phyloP scores from a whole-genome alignment of 1,284 basidiomycete genomes.

The Clitocybe nebularis region DNA sequence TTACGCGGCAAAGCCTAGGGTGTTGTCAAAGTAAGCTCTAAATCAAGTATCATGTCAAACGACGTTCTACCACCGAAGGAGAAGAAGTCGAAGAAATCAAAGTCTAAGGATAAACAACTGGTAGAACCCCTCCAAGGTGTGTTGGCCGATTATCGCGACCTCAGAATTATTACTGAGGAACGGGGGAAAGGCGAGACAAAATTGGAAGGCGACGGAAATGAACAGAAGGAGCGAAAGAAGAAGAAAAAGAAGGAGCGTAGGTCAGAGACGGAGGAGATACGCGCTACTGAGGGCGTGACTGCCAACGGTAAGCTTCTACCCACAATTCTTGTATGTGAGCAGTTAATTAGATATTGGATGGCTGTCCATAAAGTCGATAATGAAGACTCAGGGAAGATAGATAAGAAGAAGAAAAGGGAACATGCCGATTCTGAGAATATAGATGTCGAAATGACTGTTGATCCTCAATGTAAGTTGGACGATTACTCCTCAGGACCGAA shows the following conservation, averaged over 20 bases:
- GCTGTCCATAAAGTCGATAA: background rate
- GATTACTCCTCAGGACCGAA: background rate
- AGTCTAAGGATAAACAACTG: slow-evolving; percentile 10
- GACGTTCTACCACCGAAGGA: slow-evolving; percentile 7
- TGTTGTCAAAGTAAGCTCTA: too few relatives aligned
- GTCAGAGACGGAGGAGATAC: slow-evolving; percentile 13
- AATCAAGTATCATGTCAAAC: background rate
- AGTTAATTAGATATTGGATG: background rate
- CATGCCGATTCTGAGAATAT: background rate
- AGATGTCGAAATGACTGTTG: slow-evolving; percentile 17
- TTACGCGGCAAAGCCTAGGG: too few relatives aligned
- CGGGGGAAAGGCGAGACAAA: background rate
- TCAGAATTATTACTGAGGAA: slow-evolving; percentile 6
- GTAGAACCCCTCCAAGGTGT: background rate
- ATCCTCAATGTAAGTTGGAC: slow-evolving; percentile 17
- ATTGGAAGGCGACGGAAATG: slow-evolving; percentile 6
- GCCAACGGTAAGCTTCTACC: too few relatives aligned
- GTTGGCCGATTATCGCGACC: too few relatives aligned
- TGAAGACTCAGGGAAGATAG: slow-evolving; percentile 19
- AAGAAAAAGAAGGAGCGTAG: slow-evolving; percentile 24
- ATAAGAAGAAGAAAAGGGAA: slow-evolving; percentile 18
- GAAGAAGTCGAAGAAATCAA: slow-evolving; percentile 21
- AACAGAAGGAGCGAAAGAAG: slow-evolving; percentile 17
- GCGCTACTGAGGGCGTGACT: slow-evolving; percentile 10
- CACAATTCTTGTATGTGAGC: slow-evolving; percentile 3